Base-by-base conservation (phyloP, 257 asterid species). In the Capsicum pubescens region DNA sequence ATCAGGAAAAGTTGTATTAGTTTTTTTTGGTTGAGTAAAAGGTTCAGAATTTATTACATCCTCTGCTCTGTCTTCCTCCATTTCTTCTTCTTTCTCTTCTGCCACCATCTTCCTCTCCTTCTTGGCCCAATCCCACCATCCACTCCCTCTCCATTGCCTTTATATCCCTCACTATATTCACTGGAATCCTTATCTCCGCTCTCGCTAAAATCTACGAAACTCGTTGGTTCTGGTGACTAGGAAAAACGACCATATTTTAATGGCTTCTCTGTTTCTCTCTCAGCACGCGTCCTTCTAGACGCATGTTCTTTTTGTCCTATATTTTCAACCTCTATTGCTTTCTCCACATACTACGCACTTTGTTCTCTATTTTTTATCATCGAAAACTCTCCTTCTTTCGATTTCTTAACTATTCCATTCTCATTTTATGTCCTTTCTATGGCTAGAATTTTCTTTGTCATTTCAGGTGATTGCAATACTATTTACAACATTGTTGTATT, bases 381-480 rank as follows among this genome's bases (percentile, higher is more conserved):
- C 77, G 86, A 16, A 76, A 21, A 48, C 78, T 86, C 81, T 78
- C 86, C 3, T 44, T 69, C 54, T 86, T 82, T 54, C 79, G 64
- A 68, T 42, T 86, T 5, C 77, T 86, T 76, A 86, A 82, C 59
- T 69, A 86, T 19, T 86, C 88, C 5, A 86, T 86, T 3, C 81
- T 82, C 32, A 86, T 87, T 86, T 88, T 86, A 90, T 87, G 91
- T 93, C 98, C 2, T 95, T 95, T 58, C 82, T 92, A 9, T 95
- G 99, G 99, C 97, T 95, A n/a, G 98, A 94, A 69, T 95, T 91
- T 84, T 91, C 99, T 4, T 98, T 94, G 82, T 95, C 98, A 3
- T 94, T 95, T 39, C 99, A 94, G 78, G 91, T 93, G 0, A 54
- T 94, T 26, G 99, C 93, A 0, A 95, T 95, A 26, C 89, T 95